phyloP scores from a whole-genome alignment of 176 grass and related monocot genomes.

The Canna indica region DNA sequence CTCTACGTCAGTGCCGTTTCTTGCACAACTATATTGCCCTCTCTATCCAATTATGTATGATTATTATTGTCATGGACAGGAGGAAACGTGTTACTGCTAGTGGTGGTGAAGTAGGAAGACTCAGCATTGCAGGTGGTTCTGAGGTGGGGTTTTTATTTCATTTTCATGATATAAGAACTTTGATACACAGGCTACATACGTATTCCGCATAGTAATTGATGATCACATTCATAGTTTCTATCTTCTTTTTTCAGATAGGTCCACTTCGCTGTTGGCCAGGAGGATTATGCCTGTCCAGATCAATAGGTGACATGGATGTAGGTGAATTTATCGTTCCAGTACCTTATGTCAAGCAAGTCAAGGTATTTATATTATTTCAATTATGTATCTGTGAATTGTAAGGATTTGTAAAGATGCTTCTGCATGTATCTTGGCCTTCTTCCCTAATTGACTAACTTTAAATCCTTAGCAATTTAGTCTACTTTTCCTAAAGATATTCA shows the following conservation, averaged over 20 bases:
- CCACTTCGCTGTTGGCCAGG: constrained; percentile 92
- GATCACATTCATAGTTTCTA: constrained; percentile 4
- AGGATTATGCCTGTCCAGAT: constrained; percentile 84
- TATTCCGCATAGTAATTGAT: background rate
- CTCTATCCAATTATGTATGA: background rate
- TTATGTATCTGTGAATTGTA: too few species aligned
- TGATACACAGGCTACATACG: background rate
- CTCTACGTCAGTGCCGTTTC: constrained; percentile 2
- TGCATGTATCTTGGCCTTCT: background rate
- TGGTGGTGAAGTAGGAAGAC: constrained; percentile 96
- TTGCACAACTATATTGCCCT: background rate
- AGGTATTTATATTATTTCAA: too few species aligned
- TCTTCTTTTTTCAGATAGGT: constrained; percentile 73
- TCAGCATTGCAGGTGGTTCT: constrained; percentile 87
- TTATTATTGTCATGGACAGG: constrained; percentile 31
- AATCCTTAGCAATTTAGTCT: background rate
- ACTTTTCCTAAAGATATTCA: constrained; percentile 12
- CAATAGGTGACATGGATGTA: constrained; percentile 92
- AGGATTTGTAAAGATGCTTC: too few species aligned
- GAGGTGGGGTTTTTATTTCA: constrained; percentile 42
- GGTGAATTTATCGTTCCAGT: constrained; percentile 95
- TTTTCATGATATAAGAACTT: constrained; percentile 8
- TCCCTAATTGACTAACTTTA: background rate
- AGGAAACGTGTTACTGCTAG: constrained; percentile 88
- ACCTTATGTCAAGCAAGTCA: constrained; percentile 96